A percentile compares a stretch with the other conserved stretches of the same genome.
phyloP scores from a whole-genome alignment of 2,329 filamentous ascomycete genomes.

The Seiridium unicorne region DNA sequence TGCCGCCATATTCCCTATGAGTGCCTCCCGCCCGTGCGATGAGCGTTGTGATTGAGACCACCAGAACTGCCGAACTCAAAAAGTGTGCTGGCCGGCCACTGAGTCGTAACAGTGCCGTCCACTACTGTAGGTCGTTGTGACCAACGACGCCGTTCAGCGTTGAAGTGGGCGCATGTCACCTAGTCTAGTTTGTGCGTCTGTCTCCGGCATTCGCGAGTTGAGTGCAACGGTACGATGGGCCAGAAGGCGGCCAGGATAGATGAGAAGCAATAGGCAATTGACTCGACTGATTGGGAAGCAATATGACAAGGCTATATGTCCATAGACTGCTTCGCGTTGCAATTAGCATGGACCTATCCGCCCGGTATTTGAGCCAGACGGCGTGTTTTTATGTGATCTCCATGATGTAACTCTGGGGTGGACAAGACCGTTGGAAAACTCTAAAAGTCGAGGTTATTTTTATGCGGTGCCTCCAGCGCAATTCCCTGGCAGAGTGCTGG shows the following conservation, averaged over 20 bases:
- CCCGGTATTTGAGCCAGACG: not conserved
- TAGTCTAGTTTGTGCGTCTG: not conserved
- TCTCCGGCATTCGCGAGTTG: not conserved
- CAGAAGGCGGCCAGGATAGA: too few relatives aligned
- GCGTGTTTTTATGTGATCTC: not conserved
- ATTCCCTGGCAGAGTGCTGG: not conserved
- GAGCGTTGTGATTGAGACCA: not conserved
- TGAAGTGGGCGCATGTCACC: not conserved
- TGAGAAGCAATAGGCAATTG: too few relatives aligned
- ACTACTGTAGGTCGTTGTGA: not conserved
- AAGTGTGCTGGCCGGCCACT: not conserved
- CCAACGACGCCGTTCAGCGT: not conserved
- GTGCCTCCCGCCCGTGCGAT: not conserved
- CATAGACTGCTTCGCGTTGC: not conserved
- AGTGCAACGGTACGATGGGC: not conserved
- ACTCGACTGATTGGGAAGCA: not conserved
- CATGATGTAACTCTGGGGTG: not conserved
- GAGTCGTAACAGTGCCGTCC: not conserved
- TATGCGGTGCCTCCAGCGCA: not conserved
- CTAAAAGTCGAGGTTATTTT: conserved; percentile 1
- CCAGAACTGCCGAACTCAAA: not conserved
- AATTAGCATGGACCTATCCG: not conserved
- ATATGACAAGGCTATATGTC: not conserved
- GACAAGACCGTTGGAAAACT: not conserved
- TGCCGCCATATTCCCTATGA: not conserved